These are phyloP conservation scores for Croton setiger DNA, from an alignment of 441 rosid species.

Conservation along the genomic window DNA sequence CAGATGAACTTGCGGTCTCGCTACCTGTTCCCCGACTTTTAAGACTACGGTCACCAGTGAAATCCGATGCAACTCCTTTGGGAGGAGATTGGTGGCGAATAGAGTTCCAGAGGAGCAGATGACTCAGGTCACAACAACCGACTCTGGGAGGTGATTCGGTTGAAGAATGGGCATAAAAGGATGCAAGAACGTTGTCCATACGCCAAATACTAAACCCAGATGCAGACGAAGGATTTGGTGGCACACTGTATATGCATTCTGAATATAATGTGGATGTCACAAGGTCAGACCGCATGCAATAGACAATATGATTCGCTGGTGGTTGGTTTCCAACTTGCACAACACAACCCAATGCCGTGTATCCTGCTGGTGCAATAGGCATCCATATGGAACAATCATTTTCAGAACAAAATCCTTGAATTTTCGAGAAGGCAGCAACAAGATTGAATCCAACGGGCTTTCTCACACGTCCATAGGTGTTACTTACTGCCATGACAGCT, in stretches of 20 bases:
- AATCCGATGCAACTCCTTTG: constrained; percentile 38
- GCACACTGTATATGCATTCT: constrained; percentile 70
- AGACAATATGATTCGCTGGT: constrained; percentile 80
- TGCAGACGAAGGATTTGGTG: constrained; percentile 42
- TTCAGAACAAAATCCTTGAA: constrained; percentile 49
- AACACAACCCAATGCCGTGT: constrained; percentile 87
- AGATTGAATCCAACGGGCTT: constrained; percentile 83
- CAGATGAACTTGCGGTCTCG: constrained; percentile 60
- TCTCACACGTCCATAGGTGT: constrained; percentile 94
- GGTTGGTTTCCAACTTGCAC: constrained; percentile 78
- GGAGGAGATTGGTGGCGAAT: constrained; percentile 44
- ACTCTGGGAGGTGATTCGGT: constrained; percentile 55
- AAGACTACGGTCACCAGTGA: constrained; percentile 29
- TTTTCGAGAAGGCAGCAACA: constrained; percentile 63
- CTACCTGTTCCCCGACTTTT: constrained; percentile 41
- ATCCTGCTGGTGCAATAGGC: constrained; percentile 97
- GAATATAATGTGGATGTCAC: constrained; percentile 84
- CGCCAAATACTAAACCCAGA: constrained; percentile 99
- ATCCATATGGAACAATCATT: constrained; percentile 91
- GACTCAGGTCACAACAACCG: constrained; percentile 62
- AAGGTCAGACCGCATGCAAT: constrained; percentile 94
- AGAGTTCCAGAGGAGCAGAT: constrained; percentile 77
- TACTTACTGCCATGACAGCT: constrained; percentile 92
- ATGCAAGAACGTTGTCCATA: constrained; percentile 84
- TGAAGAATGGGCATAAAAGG: constrained; percentile 85